Conservation (phyloP, 2,329 filamentous ascomycete genomes). For the Aureobasidium sp. region DNA sequence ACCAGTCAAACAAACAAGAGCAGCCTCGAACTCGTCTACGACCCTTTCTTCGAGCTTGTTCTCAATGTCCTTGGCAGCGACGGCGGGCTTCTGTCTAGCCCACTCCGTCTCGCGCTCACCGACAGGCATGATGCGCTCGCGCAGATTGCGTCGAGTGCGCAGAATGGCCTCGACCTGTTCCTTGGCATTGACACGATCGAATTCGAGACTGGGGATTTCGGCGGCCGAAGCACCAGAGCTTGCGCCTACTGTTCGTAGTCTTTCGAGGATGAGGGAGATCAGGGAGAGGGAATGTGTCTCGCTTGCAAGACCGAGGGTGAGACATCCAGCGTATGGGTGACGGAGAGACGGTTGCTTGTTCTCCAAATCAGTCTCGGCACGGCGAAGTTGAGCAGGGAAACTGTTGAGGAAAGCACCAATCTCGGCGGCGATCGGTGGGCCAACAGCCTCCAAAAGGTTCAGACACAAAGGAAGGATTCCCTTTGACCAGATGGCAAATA, state of each 20-base stretch:
- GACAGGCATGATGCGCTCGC: constrained; percentile 65
- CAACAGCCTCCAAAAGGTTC: constrained; percentile 78
- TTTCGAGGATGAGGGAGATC: constrained; percentile 64
- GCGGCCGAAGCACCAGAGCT: constrained; percentile 50
- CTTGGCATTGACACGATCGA: constrained; percentile 64
- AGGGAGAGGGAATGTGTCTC: constrained; percentile 76
- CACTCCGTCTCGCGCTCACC: constrained; percentile 65
- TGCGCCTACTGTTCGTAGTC: constrained; percentile 57
- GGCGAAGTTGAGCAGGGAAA: constrained; percentile 70
- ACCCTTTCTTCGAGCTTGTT: constrained; percentile 71
- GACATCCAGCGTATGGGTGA: constrained; percentile 48
- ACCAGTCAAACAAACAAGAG: constrained; percentile 12
- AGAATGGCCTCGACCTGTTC: constrained; percentile 80
- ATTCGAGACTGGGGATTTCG: constrained; percentile 66
- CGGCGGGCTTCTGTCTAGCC: constrained; percentile 35
- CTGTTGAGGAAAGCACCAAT: constrained; percentile 82
- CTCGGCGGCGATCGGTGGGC: constrained; percentile 74
- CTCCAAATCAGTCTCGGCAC: constrained; percentile 68
- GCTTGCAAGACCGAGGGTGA: constrained; percentile 66
- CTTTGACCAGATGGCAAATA: constrained; percentile 85
- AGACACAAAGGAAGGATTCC: constrained; percentile 82
- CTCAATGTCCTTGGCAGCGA: constrained; percentile 39
- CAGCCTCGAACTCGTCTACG: constrained; percentile 56
- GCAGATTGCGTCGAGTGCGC: constrained; percentile 56
- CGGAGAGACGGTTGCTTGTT: constrained; percentile 37